Evolutionary conservation across 805 yeast genomes (phyloP), one percentile per base, ranked within the genome.

Genomic region (Candida boidinii): DNA sequence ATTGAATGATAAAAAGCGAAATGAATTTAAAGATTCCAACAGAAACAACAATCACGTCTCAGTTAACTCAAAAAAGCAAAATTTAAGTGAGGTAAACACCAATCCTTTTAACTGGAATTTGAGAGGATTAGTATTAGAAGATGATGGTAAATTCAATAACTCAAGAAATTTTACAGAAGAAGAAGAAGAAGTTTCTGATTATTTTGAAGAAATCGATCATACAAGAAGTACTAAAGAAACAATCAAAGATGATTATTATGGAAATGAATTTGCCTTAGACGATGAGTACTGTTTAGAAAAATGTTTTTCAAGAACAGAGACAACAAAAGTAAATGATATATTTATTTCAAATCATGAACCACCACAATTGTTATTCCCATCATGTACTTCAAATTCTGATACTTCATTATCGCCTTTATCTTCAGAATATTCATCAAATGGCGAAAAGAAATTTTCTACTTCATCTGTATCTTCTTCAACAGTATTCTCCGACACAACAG

Each of bases 51-150:
- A n/a, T n/a, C n/a, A n/a, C n/a, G n/a, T n/a, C n/a, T n/a, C n/a
- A n/a, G n/a, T n/a, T n/a, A n/a, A n/a, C n/a, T n/a, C n/a, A n/a
- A n/a, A n/a, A n/a, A n/a, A n/a, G n/a, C n/a, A n/a, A n/a, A n/a
- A n/a, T n/a, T n/a, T n/a, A n/a, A n/a, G n/a, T n/a, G n/a, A n/a
- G n/a, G n/a, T n/a, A n/a, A n/a, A n/a, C n/a, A n/a, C n/a, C n/a
- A 53, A 48, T 28, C 57, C 58, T 2, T 35, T 51, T 24, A 45
- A 46, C 38, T 54, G 60, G 60, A 53, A 53, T 33, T 28, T 54
- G 8, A 39, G 44, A 19, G 43, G 44, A 10, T 28, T 44, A 21
- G 43, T 42, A 0, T 31, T 45, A 17, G 38, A 34, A 17, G 33
- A 30, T 19, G 30, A 26, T 23, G 16, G 19, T n/a, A 24, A 10